These are phyloP conservation scores for Trichoderma cornu-damae DNA, from an alignment of 2,329 filamentous ascomycete genomes.

Conservation along the genomic window DNA sequence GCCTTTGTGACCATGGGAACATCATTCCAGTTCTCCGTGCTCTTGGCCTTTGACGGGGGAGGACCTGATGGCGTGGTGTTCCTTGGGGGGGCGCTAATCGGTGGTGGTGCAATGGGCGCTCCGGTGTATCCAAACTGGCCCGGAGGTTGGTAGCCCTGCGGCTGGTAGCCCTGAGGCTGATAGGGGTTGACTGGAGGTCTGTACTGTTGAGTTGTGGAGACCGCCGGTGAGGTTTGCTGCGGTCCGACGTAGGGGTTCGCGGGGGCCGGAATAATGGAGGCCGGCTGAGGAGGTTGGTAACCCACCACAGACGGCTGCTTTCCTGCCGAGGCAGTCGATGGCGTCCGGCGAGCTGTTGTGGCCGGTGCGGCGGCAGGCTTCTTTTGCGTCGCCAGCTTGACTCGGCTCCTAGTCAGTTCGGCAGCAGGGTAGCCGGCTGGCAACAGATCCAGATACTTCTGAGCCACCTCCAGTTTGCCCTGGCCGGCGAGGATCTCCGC, in stretches of 20 bases:
- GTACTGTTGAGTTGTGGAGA: constrained; percentile 34
- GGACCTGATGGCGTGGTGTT: constrained; percentile 62
- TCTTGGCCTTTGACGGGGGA: constrained; percentile 65
- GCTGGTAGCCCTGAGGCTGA: constrained; percentile 27
- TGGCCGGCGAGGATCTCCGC: constrained; percentile 90
- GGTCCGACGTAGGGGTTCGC: constrained; percentile 29
- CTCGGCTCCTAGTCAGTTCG: constrained; percentile 77
- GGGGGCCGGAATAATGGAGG: constrained; percentile 24
- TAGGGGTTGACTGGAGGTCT: constrained; percentile 36
- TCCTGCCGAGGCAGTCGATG: constrained; percentile 38
- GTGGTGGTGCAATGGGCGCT: constrained; percentile 31
- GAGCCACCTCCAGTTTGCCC: constrained; percentile 77
- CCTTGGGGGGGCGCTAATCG: constrained; percentile 40
- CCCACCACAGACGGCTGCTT: constrained; percentile 37
- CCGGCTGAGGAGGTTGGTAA: constrained; percentile 46
- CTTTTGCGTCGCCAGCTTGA: constrained; percentile 71
- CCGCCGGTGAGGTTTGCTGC: constrained; percentile 24
- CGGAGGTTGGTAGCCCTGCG: constrained; percentile 31
- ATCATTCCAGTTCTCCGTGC: constrained; percentile 88
- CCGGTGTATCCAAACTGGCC: constrained; percentile 37
- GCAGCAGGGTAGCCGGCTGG: constrained; percentile 79
- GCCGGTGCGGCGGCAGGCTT: constrained; percentile 30
- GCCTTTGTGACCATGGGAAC: constrained; percentile 78
- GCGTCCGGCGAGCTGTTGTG: constrained; percentile 27
- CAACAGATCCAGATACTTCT: constrained; percentile 86